phyloP scores from a whole-genome alignment of 345 rosid genomes.

The Melastoma malabathricum region DNA sequence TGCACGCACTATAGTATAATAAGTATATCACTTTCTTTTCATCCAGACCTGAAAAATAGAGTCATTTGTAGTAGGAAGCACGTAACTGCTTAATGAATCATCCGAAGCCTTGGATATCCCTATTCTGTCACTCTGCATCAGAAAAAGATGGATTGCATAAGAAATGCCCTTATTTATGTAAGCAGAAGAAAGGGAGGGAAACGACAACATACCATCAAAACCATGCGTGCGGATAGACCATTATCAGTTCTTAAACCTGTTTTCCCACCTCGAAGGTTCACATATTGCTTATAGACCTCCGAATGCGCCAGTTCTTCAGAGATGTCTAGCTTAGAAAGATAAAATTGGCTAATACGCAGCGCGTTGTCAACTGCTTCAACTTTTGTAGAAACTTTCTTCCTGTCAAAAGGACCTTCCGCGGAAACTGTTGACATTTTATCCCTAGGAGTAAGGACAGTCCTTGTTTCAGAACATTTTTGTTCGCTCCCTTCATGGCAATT shows the following conservation, averaged over 20 bases:
- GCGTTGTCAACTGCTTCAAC: conserved; percentile 12
- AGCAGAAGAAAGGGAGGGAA: background rate
- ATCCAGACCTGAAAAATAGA: conserved; percentile 54
- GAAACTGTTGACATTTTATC: conserved; percentile 25
- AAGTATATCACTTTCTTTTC: conserved; percentile 1
- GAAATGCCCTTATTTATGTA: background rate
- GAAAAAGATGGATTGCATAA: background rate
- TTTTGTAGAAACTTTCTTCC: conserved; percentile 25
- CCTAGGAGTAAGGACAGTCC: conserved; percentile 18
- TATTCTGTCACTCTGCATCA: conserved; percentile 56
- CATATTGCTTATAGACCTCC: conserved; percentile 40
- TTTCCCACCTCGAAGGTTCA: conserved; percentile 26
- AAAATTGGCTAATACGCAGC: conserved; percentile 21
- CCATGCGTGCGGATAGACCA: conserved; percentile 31
- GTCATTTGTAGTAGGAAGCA: conserved; percentile 41
- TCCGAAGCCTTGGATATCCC: conserved; percentile 35
- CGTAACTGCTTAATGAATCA: conserved; percentile 26
- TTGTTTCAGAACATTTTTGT: conserved; percentile 36
- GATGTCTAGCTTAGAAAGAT: conserved; percentile 83
- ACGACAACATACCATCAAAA: conserved; percentile 41
- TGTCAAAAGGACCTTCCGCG: conserved; percentile 21
- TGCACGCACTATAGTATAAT: background rate
- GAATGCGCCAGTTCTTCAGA: conserved; percentile 61
- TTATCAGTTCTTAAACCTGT: conserved; percentile 23
- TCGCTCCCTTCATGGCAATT: conserved; percentile 17